phyloP scores from a whole-genome alignment of 164 flowering plant genomes.

The Litsea cubeba region DNA sequence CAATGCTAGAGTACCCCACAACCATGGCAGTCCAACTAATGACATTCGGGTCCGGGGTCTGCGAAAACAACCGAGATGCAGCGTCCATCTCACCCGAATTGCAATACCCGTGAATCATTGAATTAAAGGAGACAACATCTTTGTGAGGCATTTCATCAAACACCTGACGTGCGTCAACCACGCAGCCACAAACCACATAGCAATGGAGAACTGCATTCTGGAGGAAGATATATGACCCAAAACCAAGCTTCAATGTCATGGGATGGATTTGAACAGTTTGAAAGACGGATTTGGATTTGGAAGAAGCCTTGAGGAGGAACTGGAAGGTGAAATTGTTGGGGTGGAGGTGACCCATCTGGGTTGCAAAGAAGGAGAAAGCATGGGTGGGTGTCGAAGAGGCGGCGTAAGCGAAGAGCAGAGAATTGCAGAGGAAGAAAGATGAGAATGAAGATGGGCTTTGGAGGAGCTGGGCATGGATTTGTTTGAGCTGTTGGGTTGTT shows the following conservation, averaged over 20 bases:
- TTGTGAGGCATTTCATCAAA: slow-evolving; percentile 21
- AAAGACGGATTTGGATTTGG: slow-evolving; percentile 9
- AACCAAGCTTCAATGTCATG: slow-evolving; percentile 16
- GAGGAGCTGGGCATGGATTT: slow-evolving; percentile 18
- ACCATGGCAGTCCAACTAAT: slow-evolving; percentile 27
- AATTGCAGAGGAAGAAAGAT: slow-evolving; percentile 18
- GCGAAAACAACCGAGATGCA: slow-evolving; percentile 16
- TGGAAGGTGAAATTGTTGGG: slow-evolving; percentile 20
- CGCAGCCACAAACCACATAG: slow-evolving; percentile 12
- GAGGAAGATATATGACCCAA: slow-evolving; percentile 13
- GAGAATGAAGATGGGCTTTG: slow-evolving; percentile 1
- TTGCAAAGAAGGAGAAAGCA: slow-evolving; percentile 19
- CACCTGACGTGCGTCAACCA: slow-evolving; percentile 11
- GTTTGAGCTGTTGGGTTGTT: slow-evolving; percentile 20
- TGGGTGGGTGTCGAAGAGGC: slow-evolving; percentile 13
- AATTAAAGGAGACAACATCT: slow-evolving; percentile 23
- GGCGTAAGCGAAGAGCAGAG: slow-evolving; percentile 23
- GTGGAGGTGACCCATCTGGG: slow-evolving; percentile 14
- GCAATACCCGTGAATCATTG: slow-evolving; percentile 23
- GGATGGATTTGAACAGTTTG: slow-evolving; percentile 17
- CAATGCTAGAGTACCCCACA: slow-evolving; percentile 17
- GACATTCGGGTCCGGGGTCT: slow-evolving; percentile 15
- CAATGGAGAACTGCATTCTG: slow-evolving; percentile 22
- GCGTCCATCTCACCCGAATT: slow-evolving; percentile 18
- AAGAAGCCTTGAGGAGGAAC: slow-evolving; percentile 24